Conservation (phyloP, 208 protist species). For the Phytomonas francai region DNA sequence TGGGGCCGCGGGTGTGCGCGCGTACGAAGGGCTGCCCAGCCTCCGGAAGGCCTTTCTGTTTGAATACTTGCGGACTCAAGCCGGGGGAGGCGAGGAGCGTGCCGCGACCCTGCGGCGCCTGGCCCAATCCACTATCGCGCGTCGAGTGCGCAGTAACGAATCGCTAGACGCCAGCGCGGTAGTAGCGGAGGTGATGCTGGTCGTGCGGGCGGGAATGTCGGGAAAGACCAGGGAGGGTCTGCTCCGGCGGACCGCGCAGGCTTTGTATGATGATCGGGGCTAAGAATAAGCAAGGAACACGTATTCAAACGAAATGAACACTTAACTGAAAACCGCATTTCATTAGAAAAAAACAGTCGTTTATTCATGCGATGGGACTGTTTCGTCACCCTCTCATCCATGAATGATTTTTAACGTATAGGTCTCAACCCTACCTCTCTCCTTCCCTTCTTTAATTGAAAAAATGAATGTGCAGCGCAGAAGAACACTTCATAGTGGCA, state of each 20-base stretch:
- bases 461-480: background rate
- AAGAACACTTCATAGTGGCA: background rate
- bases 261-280: constrained; percentile 9
- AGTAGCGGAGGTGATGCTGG: constrained; percentile 47
- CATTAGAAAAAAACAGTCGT: background rate
- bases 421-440: background rate
- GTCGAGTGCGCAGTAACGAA: constrained; percentile 32
- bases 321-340: background rate
- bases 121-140: constrained; percentile 11
- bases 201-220: constrained; percentile 34
- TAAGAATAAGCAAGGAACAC: background rate
- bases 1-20: background rate
- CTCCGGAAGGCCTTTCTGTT: constrained; percentile 44
- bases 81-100: background rate
- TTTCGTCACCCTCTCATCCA: background rate
- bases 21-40: constrained; percentile 55
- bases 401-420: background rate
- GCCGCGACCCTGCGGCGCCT: background rate
- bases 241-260: constrained; percentile 32
- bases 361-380: background rate
- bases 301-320: background rate
- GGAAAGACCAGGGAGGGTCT: constrained; percentile 46
- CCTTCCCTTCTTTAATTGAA: background rate
- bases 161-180: constrained; percentile 46
- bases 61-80: constrained; percentile 20